These are phyloP conservation scores for Alternaria sp. DNA, from an alignment of 2,329 filamentous ascomycete genomes.

Conservation along the genomic window DNA sequence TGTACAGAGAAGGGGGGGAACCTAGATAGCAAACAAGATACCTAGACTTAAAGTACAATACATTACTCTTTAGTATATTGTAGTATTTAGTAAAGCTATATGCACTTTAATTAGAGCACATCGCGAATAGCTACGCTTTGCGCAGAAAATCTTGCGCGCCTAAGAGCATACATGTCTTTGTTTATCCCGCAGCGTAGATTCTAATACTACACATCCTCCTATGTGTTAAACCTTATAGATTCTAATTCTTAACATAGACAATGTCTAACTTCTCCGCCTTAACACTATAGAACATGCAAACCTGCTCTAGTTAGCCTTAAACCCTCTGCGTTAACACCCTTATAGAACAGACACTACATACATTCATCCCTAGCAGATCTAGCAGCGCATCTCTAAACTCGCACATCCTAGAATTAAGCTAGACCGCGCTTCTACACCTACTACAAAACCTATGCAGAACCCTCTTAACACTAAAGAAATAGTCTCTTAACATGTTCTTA, in stretches of 20 bases:
- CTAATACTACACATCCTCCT: background rate
- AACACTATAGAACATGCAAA: constrained; percentile 23
- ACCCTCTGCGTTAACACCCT: background rate
- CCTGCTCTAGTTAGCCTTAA: constrained; percentile 21
- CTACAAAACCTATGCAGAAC: constrained; percentile 38
- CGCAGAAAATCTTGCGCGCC: background rate
- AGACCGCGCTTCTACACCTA: constrained; percentile 36
- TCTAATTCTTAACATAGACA: constrained; percentile 26
- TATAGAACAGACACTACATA: constrained; percentile 12
- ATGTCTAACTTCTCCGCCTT: constrained; percentile 32
- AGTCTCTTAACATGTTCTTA: constrained; percentile 27
- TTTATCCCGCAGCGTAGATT: background rate
- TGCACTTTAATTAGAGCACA: background rate
- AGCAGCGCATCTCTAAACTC: constrained; percentile 23
- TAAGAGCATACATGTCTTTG: background rate
- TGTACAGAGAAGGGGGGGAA: rapidly evolving
- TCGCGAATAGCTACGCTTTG: background rate
- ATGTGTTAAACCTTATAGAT: background rate
- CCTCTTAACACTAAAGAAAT: constrained; percentile 33
- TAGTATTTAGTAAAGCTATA: too few relatives aligned
- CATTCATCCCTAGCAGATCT: constrained; percentile 38
- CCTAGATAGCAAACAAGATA: too few relatives aligned
- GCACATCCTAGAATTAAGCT: constrained; percentile 30
- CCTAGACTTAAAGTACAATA: too few relatives aligned
- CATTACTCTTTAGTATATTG: too few relatives aligned